Conservation (phyloP, 768 basidiomycete genomes). For the Chiua virens region DNA sequence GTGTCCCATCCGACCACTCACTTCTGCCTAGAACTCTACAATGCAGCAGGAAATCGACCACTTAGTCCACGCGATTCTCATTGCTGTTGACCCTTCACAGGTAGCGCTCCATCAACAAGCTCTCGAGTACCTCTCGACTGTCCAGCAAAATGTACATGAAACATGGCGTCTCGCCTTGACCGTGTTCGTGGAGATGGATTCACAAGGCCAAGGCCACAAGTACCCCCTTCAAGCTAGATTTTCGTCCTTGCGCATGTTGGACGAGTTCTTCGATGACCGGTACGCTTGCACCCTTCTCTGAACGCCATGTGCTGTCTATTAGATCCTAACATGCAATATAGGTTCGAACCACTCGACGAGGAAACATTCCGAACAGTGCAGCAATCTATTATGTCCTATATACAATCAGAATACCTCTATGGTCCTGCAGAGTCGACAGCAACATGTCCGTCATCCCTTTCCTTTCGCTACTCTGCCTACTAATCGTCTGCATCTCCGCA, state of each 20-base stretch:
- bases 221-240: conserved; percentile 74
- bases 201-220: conserved; percentile 58
- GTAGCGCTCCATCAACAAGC: conserved; percentile 79
- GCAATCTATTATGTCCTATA: conserved; percentile 76
- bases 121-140: conserved; percentile 72
- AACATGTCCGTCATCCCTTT: conserved; percentile 60
- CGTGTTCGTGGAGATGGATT: conserved; percentile 63
- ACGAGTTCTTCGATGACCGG: conserved; percentile 83
- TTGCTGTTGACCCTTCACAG: conserved; percentile 82
- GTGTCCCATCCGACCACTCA: conserved; percentile 15
- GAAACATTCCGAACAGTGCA: conserved; percentile 72
- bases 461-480: neutral
- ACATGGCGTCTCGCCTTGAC: conserved; percentile 82
- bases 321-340: conserved; percentile 26
- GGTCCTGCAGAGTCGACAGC: conserved; percentile 82
- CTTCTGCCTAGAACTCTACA: conserved; percentile 13
- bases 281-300: conserved; percentile 40
- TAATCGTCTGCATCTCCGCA: conserved; percentile 31
- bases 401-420: conserved; percentile 84
- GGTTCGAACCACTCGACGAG: conserved; percentile 66
- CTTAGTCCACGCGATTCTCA: conserved; percentile 80
- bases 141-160: conserved; percentile 72
- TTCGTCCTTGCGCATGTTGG: conserved; percentile 76
- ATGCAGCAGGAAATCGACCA: conserved; percentile 81
- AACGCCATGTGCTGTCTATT: neutral